Evolutionary conservation across 2,329 filamentous ascomycete genomes (phyloP), one percentile per base, ranked within the genome.

Genomic region (Penicillium occitanis): DNA sequence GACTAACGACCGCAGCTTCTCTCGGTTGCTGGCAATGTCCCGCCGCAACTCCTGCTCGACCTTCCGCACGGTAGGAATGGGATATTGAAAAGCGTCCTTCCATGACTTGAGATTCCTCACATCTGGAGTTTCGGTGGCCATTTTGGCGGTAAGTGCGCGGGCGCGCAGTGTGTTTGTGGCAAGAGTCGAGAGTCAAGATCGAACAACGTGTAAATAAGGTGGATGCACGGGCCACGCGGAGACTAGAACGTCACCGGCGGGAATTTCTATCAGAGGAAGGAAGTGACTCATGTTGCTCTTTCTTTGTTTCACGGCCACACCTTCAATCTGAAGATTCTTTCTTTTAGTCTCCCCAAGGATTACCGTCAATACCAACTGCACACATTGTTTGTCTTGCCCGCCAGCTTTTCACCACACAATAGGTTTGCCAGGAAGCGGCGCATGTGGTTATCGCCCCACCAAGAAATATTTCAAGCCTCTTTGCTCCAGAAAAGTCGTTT

Each of bases 1-100:
- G 69, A 90, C 88, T 65, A 90, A 83, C 69, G 85, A 85, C 71
- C 88, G 84, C 71, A 90, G 81, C 79, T 87, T 88, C 77, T 88
- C 86, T 73, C 85, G 85, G 77, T 90, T 89, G 71, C 86, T 87
- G 58, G 84, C 79, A 70, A 88, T 84, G 75, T 87, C 85, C 67
- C 81, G 81, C 64, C 87, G 87, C 66, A 90, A 82, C 77, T 90
- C 86, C 74, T 85, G 84, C 76, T 90, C 87, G 73, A 90, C 81
- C 69, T 83, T 85, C 42, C 86, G 85, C 58, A 89, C 86, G 35
- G 84, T 82, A 6, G 87, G 86, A 59, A 90, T 82, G 1, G 87
- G 86, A 71, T 88, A 85, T 72, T 88, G 83, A 73, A 90, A 90
- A 44, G 87, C 88, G 80, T 90, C 87, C 73, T 90, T 84, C 88